Conservation (phyloP, 139 green algal species). For the Asterochloris erici region DNA sequence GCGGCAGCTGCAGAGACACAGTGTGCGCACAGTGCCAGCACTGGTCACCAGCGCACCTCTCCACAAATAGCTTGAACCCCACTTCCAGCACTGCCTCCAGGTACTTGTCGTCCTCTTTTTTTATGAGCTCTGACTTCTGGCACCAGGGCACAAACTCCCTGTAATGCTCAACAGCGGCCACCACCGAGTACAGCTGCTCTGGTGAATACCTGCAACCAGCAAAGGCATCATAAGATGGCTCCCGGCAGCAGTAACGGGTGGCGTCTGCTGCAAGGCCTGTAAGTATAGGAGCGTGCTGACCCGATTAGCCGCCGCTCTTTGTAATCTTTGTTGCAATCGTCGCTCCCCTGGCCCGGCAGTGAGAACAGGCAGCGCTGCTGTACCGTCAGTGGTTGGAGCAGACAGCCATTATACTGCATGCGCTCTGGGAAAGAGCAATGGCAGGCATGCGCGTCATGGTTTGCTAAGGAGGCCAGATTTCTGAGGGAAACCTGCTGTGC, state of each 20-base stretch:
- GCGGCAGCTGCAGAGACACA: neutral
- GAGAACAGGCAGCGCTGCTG: no score
- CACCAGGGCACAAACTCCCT: slow-evolving; percentile 91
- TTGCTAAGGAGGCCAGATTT: no score
- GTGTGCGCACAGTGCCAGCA: neutral
- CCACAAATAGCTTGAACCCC: slow-evolving; percentile 83
- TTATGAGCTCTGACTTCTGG: slow-evolving; percentile 49
- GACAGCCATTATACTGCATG: no score
- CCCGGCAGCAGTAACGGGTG: neutral
- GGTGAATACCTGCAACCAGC: slow-evolving; percentile 59
- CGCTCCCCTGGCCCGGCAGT: no score
- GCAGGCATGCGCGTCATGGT: no score
- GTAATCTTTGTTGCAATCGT: slow-evolving; percentile 10
- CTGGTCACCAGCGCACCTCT: slow-evolving; percentile 32
- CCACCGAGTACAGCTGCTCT: slow-evolving; percentile 80
- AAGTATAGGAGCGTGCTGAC: neutral
- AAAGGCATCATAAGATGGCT: neutral
- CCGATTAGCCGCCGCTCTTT: slow-evolving; percentile 10
- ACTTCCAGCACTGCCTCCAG: slow-evolving; percentile 93
- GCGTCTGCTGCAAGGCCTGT: neutral
- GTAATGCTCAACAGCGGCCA: slow-evolving; percentile 82
- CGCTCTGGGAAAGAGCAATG: no score
- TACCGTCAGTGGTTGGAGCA: no score
- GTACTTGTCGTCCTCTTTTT: slow-evolving; percentile 21
- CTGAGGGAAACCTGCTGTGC: no score